Conservation (phyloP, 345 rosid species). For the Nephelium lappaceum region DNA sequence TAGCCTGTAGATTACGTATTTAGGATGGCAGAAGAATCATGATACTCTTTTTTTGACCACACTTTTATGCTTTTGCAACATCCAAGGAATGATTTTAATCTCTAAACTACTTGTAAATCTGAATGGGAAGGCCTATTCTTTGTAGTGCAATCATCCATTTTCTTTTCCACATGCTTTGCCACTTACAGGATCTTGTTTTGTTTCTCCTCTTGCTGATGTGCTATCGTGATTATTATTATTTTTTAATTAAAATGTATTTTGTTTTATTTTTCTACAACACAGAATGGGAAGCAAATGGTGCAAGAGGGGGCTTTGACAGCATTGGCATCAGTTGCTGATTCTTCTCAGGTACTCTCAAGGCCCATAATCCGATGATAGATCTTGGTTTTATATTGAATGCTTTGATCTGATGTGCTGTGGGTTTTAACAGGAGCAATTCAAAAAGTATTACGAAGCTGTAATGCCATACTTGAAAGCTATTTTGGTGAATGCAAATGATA, state of each 20-base stretch:
- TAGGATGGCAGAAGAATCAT: background rate
- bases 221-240: background rate
- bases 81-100: background rate
- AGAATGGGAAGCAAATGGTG: conserved; percentile 81
- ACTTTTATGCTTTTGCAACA: background rate
- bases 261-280: background rate
- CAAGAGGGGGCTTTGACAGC: conserved; percentile 83
- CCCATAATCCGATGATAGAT: background rate
- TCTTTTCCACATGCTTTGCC: background rate
- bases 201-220: background rate
- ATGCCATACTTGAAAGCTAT: conserved; percentile 65
- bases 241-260: background rate
- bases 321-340: conserved; percentile 79
- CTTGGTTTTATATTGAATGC: background rate
- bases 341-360: conserved; percentile 53
- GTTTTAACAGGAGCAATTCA: conserved; percentile 58
- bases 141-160: background rate
- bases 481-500: conserved; percentile 57
- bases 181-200: background rate
- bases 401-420: conserved; percentile 6
- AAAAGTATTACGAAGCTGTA: conserved; percentile 59
- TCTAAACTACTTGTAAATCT: background rate
- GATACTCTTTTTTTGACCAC: too few relatives aligned
- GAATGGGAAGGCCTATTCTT: background rate
- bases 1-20: background rate